phyloP scores from a whole-genome alignment of 2,329 filamentous ascomycete species.

The Rasamsonia emersonii region DNA sequence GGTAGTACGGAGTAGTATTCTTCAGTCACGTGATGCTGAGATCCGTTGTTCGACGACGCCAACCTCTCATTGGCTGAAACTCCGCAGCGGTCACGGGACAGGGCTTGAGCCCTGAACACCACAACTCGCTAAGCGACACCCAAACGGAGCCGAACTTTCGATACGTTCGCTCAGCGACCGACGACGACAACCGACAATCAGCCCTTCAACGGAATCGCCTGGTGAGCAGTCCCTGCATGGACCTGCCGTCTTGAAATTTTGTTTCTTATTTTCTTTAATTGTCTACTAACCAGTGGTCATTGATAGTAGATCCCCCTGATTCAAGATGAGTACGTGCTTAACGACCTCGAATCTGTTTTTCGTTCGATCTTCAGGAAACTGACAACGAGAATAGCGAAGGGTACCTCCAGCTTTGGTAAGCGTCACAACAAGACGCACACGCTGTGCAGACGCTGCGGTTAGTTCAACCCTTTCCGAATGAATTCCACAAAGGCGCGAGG shows the following conservation, averaged over 20 bases:
- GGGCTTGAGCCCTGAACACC: conserved; percentile 28
- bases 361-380: no score
- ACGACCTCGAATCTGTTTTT: conserved; percentile 13
- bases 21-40: no score
- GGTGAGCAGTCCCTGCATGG: conserved; percentile 23
- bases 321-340: conserved; percentile 50
- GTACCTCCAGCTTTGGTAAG: conserved; percentile 64
- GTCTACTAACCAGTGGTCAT: conserved; percentile 17
- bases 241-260: conserved; percentile 6
- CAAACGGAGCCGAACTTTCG: conserved; percentile 28
- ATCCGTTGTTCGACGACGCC: no score
- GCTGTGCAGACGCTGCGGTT: conserved; percentile 96
- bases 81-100: conserved; percentile 25
- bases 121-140: conserved; percentile 36
- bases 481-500: no score
- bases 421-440: conserved; percentile 98
- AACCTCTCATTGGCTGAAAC: no score
- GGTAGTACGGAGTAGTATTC: no score
- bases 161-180: conserved; percentile 32
- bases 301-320: conserved; percentile 38
- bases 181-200: conserved; percentile 35
- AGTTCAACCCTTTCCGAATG: conserved; percentile 38
- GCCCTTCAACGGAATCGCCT: conserved; percentile 39
- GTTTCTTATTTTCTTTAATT: conserved; percentile 2
- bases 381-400: conserved; percentile 53